phyloP scores from a whole-genome alignment of 2,329 filamentous ascomycete species.

The Arthrobotrys musiformis region DNA sequence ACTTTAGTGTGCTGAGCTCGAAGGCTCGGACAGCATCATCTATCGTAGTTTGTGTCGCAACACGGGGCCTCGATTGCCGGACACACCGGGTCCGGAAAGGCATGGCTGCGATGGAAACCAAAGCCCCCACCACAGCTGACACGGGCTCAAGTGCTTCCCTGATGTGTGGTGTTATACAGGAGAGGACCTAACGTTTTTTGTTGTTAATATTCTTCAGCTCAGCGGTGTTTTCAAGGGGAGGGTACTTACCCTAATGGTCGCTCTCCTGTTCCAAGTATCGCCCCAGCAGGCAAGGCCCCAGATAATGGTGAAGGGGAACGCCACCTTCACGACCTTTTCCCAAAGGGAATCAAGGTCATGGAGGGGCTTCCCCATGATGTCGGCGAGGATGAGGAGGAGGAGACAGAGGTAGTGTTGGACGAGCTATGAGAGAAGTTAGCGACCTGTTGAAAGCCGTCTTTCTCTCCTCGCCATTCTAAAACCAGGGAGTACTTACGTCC shows the following conservation, averaged over 20 bases:
- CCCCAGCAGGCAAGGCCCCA: slow-evolving; percentile 43
- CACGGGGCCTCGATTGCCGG: slow-evolving; percentile 11
- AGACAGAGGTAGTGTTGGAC: slow-evolving; percentile 21
- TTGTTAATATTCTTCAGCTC: not conserved
- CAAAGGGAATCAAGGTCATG: slow-evolving; percentile 22
- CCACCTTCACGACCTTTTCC: slow-evolving; percentile 47
- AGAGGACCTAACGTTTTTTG: slow-evolving; percentile 13
- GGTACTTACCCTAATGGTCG: slow-evolving; percentile 29
- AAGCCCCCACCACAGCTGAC: not conserved
- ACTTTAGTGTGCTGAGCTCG: not conserved
- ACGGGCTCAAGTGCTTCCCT: not conserved
- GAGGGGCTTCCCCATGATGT: slow-evolving; percentile 27
- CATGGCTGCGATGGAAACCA: not conserved
- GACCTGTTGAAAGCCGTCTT: not conserved
- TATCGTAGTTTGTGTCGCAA: not conserved
- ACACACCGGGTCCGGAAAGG: slow-evolving; percentile 14
- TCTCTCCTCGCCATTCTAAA: not conserved
- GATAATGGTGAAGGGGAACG: slow-evolving; percentile 25
- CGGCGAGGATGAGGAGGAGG: slow-evolving; percentile 14
- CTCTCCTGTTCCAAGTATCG: slow-evolving; percentile 19
- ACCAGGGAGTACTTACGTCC: slow-evolving; percentile 30
- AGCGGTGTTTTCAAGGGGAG: not conserved
- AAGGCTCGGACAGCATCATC: not conserved
- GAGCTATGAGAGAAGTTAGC: slow-evolving; percentile 26
- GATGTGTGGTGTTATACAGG: not conserved